phyloP scores from a whole-genome alignment of 108 stramenopile species.

The Aureococcus anophagefferens region DNA sequence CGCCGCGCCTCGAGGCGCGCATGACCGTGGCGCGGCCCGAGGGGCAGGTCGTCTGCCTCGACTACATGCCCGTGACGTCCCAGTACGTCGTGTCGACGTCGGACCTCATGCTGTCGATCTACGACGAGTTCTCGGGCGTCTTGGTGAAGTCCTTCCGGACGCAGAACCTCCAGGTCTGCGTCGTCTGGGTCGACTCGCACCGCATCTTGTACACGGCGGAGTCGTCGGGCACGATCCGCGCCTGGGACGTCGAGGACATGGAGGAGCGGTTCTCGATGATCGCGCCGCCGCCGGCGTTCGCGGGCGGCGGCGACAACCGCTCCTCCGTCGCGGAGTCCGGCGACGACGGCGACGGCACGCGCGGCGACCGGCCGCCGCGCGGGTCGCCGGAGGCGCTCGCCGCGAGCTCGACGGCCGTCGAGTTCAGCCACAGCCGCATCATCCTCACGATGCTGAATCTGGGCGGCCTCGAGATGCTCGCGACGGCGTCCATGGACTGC shows the following conservation, averaged over 20 bases:
- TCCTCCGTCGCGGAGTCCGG: background rate
- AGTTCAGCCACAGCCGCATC: constrained; percentile 21
- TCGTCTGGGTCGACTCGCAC: background rate
- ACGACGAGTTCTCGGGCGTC: constrained; percentile 10
- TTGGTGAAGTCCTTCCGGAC: constrained; percentile 15
- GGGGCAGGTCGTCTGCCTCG: constrained; percentile 3
- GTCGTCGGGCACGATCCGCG: constrained; percentile 5
- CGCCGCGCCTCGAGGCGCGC: background rate
- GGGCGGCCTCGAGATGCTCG: constrained; percentile 12
- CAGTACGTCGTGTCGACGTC: constrained; percentile 18
- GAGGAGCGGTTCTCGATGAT: constrained; percentile 8
- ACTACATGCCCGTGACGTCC: constrained; percentile 4
- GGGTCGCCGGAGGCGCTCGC: background rate
- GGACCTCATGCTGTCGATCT: constrained; percentile 10
- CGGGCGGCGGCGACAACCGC: background rate
- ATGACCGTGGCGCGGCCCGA: background rate
- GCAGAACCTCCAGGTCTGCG: constrained; percentile 12
- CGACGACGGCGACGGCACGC: background rate
- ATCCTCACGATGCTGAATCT: constrained; percentile 18
- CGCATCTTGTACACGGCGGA: constrained; percentile 7
- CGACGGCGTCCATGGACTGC: constrained; percentile 27
- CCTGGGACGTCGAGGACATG: constrained; percentile 11
- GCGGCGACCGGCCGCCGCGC: background rate
- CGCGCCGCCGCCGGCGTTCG: background rate
- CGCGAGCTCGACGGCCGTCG: background rate